phyloP scores from a whole-genome alignment of 169 alveolate genomes.

The Perkinsus olseni region DNA sequence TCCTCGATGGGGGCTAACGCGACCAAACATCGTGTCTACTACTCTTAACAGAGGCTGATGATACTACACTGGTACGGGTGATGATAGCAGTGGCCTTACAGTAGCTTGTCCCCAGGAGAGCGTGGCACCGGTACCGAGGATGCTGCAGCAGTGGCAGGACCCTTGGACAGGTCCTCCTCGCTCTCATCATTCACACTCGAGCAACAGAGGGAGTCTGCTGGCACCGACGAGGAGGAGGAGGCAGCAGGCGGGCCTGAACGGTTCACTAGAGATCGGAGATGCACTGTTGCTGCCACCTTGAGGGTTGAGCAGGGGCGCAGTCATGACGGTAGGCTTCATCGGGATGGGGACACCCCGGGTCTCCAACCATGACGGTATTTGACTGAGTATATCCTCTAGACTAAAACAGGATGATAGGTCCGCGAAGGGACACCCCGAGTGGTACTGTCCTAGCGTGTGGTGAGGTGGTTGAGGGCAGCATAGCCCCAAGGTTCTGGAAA shows the following conservation, averaged over 20 bases:
- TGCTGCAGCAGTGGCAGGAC: neutral
- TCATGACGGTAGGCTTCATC: neutral
- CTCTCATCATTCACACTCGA: neutral
- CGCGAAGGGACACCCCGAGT: too few species aligned
- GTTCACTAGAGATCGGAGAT: neutral
- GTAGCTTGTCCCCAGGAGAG: neutral
- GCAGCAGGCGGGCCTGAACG: neutral
- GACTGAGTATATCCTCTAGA: neutral
- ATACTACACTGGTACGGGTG: too few species aligned
- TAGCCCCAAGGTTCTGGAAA: too few species aligned
- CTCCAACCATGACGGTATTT: neutral
- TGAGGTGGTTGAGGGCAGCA: too few species aligned
- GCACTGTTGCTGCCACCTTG: neutral
- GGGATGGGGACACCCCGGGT: neutral
- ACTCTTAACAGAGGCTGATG: too few species aligned
- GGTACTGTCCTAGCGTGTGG: too few species aligned
- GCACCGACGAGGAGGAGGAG: neutral
- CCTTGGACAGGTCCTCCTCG: neutral
- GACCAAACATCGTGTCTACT: too few species aligned
- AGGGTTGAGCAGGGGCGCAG: neutral
- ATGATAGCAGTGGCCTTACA: too few species aligned
- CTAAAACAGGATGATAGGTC: neutral
- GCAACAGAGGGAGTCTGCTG: neutral
- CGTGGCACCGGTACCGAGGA: neutral
- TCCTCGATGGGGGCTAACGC: too few species aligned